Evolutionary conservation across 2,329 filamentous ascomycete genomes (phyloP), one percentile per base, ranked within the genome.

Genomic region (Apiospora saccharicola): DNA sequence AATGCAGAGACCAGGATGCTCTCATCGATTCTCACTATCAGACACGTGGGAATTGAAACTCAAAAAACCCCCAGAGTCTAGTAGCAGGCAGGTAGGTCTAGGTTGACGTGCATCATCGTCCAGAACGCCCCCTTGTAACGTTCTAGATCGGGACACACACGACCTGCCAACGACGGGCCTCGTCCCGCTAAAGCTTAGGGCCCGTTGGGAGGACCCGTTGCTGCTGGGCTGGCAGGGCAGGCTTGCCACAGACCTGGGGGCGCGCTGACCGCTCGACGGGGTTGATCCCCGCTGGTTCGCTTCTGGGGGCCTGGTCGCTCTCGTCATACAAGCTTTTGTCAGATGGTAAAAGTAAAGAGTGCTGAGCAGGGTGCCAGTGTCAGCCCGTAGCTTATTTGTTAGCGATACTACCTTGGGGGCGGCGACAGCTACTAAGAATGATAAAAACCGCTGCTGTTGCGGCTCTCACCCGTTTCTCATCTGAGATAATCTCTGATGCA

Each of bases 131-230:
- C 57, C 57, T 22, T 19, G 57, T 41, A n/a, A n/a, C 19, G 30
- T 19, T 41, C 57, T 64, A 64, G 34, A 41, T 64, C 57, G 57
- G 57, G 34, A 64, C 34, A 41, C 53, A 37, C 53, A 37, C 53
- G 19, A 53, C 24, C 53, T 64, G 57, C 41, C 57, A 69, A 44
- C n/a, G 30, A 44, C n/a, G 30, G 68, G 47, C 22, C 53, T 70
- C 68, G 68, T 70, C 68, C 47, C 68, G 68, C 68, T 70, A 70
- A 51, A 41, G 30, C 47, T 69, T 68, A 47, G 67, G 44, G 67
- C 44, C 44, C 43, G 67, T 49, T 49, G 26, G 44, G 61, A 26
- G 41, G 67, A 49, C 67, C 67, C 57, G 57, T 64, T 37, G 19
- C 22, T 37, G 30, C 57, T 64, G 57, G 53, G 26, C 51, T 57